Base-by-base conservation (phyloP, 768 basidiomycete species). In the Amanita muscaria region DNA sequence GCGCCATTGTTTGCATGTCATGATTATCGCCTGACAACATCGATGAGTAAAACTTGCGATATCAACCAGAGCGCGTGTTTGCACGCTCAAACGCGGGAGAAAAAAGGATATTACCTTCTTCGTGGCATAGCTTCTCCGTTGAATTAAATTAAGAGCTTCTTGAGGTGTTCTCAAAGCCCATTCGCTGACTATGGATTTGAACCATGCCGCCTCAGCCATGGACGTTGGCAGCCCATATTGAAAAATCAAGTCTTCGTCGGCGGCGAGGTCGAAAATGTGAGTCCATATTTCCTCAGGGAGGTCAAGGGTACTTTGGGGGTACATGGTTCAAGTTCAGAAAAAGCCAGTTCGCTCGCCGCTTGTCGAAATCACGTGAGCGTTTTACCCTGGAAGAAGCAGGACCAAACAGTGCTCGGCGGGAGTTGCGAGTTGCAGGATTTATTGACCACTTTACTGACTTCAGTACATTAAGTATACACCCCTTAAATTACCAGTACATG, bases 201-300 rank as follows among this genome's bases (percentile, higher is more conserved):
- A 74, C 86, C 86, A 88, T 21, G 74, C 73, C 0, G 77, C 78
- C 50, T 74, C 72, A 9, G 78, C 72, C 71, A 84, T 72, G 40
- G 68, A 64, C 0, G 76, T 80, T 5, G 80, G 82, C 7, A 84
- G 58, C 1, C 71, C 72, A 40, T 72, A 70, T 51, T 76, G 73
- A 50, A 82, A 77, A 25, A 86, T 69, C n/a, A 74, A 64, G 51
- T 83, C 79, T 53, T 86, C 83, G 41, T 83, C 79, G 4, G 79
- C 73, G 1, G 83, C 81, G 19, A 82, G 66, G 53, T 80, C 73
- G 54, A 88, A 87, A 5, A 88, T 83, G 36, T 76, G 66, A 1
- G 72, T 69, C 76, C 78, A 80, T 2, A 88, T 65, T 64, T 88
- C 85, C 6, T 74, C 72, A 3, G 85, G 85, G 2, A 88, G 68